A percentile compares a stretch with the other conserved stretches of the same genome.
phyloP scores from a whole-genome alignment of 2,329 filamentous ascomycete species.

The Leptographium lundbergii region DNA sequence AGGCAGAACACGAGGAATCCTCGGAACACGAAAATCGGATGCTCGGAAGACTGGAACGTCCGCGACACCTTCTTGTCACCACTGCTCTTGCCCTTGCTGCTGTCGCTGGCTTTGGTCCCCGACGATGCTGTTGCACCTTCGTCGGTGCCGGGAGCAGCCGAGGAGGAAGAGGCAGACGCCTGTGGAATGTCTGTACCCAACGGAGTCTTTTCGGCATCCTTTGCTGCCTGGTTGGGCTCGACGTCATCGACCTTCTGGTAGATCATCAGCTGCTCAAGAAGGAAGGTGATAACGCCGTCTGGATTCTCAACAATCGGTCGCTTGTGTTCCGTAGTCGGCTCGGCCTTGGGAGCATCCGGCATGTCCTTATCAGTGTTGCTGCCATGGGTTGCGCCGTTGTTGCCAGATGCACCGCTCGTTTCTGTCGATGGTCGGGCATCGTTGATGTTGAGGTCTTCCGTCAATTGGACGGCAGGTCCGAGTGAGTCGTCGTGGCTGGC shows the following conservation, averaged over 20 bases:
- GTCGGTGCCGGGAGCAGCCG: not conserved
- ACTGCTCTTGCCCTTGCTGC: constrained; percentile 13
- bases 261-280: constrained; percentile 81
- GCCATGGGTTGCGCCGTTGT: not conserved
- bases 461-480: constrained; percentile 30
- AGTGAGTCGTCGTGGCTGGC: constrained; percentile 25
- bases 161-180: not conserved
- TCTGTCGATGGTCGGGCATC: constrained; percentile 51
- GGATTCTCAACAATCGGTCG: constrained; percentile 80
- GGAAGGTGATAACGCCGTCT: constrained; percentile 88
- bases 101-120: not conserved
- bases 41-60: constrained; percentile 79
- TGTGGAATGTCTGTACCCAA: constrained; percentile 7
- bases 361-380: constrained; percentile 38
- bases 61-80: constrained; percentile 20
- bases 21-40: constrained; percentile 91
- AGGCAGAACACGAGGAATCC: constrained; percentile 91
- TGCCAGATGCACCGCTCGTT: constrained; percentile 35
- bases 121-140: not conserved
- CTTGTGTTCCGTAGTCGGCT: constrained; percentile 51
- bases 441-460: constrained; percentile 32
- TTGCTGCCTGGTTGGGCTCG: constrained; percentile 30
- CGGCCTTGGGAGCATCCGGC: constrained; percentile 50
- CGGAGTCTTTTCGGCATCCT: not conserved
- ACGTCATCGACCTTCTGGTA: constrained; percentile 90